Evolutionary conservation across 2,329 filamentous ascomycete genomes (phyloP), one percentile per base, ranked within the genome.

Genomic region (Microsporum canis): DNA sequence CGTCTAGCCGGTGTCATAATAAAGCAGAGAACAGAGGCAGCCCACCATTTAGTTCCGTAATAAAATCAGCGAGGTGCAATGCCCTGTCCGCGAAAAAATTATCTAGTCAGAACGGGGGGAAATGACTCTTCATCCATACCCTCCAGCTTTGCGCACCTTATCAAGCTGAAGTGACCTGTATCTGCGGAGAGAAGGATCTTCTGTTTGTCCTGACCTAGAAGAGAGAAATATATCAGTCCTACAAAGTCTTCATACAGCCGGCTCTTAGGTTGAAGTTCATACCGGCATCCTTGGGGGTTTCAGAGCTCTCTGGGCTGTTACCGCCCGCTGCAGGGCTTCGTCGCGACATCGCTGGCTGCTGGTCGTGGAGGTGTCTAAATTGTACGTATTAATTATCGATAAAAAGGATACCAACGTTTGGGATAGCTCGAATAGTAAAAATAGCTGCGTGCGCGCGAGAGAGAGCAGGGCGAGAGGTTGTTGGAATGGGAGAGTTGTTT

Each of bases 41-140:
- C 69, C 66, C 69, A 78, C 77, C 77, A 71, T 79, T 79, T 62
- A 79, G 68, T 64, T 78, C 77, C 61, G 77, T 79, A 56, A 79
- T 77, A 57, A 78, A 68, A 70, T 79, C 77, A n/a, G 77, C 77
- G 59, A 79, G 73, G 67, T 79, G 77, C 58, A 79, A 70, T 55
- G 77, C 76, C 68, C 76, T 78, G 62, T 60, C 55, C 49, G 59
- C 27, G 27, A 31, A 43, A 3, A 56, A 56, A 38, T 1, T 3
- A 14, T 17, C 12, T 10, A 56, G 53, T 56, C 10, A 56, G 53
- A 51, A 43, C 3, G 39, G 45, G 27, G 4, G 3, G 14, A 12
- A 29, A n/a, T 4, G 45, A 23, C n/a, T 51, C 23, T 1, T 31
- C 12, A 31, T 29, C 27, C 2, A 23, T 43, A 38, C 43, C n/a